Conservation (phyloP, 2,329 filamentous ascomycete species). For the Gnomoniopsis sp. region DNA sequence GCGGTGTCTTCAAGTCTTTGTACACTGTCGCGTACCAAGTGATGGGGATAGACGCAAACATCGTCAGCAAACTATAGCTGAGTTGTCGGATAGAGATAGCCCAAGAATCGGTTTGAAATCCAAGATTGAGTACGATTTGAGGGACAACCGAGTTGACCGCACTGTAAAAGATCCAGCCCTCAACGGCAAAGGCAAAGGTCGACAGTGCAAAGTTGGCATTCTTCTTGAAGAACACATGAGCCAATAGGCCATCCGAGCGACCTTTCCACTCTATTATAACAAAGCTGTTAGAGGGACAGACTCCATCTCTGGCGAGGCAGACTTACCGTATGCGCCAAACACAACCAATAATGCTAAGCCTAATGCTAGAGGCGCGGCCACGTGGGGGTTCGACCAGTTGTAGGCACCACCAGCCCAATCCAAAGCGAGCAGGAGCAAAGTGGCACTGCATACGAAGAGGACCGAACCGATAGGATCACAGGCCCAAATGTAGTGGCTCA, state of each 20-base stretch:
- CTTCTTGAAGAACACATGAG: constrained; percentile 51
- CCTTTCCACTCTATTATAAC: constrained; percentile 57
- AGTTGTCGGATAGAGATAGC: constrained; percentile 46
- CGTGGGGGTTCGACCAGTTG: constrained; percentile 35
- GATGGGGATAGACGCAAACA: constrained; percentile 40
- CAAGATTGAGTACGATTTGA: constrained; percentile 45
- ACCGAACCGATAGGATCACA: constrained; percentile 45
- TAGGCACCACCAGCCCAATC: constrained; percentile 44
- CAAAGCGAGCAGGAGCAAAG: constrained; percentile 41
- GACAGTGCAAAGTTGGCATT: constrained; percentile 53
- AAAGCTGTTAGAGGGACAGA: background rate
- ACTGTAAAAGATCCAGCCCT: constrained; percentile 57
- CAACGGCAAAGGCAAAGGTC: constrained; percentile 53
- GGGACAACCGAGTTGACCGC: constrained; percentile 50
- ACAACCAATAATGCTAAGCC: constrained; percentile 36
- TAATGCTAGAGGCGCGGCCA: constrained; percentile 37
- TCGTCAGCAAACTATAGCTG: constrained; percentile 36
- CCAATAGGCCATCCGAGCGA: constrained; percentile 49
- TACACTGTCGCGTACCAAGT: constrained; percentile 43
- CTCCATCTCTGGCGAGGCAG: background rate
- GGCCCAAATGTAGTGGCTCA: constrained; percentile 40
- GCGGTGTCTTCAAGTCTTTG: constrained; percentile 45
- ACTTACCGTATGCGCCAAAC: constrained; percentile 39
- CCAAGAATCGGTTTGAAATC: constrained; percentile 44
- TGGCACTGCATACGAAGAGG: constrained; percentile 40